A percentile compares a stretch with the other conserved stretches of the same genome.
Conservation (phyloP, 805 yeast genomes). For the Ogataea henricii region DNA sequence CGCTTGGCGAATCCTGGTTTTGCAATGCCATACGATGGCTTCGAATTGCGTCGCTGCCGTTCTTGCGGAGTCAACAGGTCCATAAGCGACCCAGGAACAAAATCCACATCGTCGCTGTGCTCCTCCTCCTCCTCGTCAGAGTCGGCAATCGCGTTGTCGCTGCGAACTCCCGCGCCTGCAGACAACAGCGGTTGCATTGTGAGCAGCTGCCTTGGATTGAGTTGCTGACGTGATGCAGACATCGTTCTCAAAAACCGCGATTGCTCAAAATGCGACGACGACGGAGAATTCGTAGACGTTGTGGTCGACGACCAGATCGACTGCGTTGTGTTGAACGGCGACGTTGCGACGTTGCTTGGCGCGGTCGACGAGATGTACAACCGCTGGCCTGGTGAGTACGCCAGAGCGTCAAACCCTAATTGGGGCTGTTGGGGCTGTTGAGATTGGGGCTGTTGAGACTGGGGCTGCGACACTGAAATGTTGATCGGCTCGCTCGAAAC, state of each 20-base stretch:
- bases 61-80: constrained; percentile 85
- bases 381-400: constrained; percentile 11
- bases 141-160: constrained; percentile 28
- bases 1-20: constrained; percentile 7
- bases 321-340: constrained; percentile 27
- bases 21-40: constrained; percentile 32
- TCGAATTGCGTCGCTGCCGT: constrained; percentile 62
- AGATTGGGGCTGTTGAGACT: constrained; percentile 2
- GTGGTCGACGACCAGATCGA: constrained; percentile 27
- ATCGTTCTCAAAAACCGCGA: constrained; percentile 16
- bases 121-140: constrained; percentile 34
- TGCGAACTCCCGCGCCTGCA: background rate
- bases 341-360: constrained; percentile 22
- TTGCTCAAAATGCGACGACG: constrained; percentile 10
- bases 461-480: constrained; percentile 4
- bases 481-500: constrained; percentile 20
- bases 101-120: constrained; percentile 61
- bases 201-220: constrained; percentile 12
- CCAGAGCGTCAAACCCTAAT: constrained; percentile 8
- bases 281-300: constrained; percentile 15
- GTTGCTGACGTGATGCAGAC: constrained; percentile 17
- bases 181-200: constrained; percentile 3
- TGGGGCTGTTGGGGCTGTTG: constrained; percentile 8
- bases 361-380: constrained; percentile 16
- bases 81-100: constrained; percentile 77